Evolutionary conservation across 169 alveolate species (phyloP), one percentile per base, ranked within the genome.

Genomic region (Plasmodium sp.): DNA sequence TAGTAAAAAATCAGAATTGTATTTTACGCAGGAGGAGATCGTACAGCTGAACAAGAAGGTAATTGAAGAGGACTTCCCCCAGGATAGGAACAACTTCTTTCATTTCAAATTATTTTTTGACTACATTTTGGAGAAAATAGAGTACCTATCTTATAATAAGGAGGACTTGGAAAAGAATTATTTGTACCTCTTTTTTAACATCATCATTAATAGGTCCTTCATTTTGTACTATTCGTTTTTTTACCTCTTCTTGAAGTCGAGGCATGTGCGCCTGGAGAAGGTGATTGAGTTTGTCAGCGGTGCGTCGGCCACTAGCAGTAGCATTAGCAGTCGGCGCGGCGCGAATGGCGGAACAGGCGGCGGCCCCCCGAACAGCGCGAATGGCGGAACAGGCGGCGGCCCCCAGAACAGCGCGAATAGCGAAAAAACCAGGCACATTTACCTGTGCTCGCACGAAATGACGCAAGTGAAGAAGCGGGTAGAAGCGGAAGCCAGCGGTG

Each of bases 111-210:
- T 82, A 22, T 92, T 92, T 48, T 92, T 92, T 54, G 92, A 92
- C 82, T 81, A 83, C 51, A 75, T 92, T 33, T 45, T 92, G 39
- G 95, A 92, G 77, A 92, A 81, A 81, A 51, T 79, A 33, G 95
- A 92, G 1, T 92, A 71, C 77, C 72, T 92, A 27, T 79, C 83
- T 81, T 92, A 92, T 79, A 81, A 92, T 48, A 92, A 92, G 56
- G 95, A 92, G 74, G 95, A 92, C 56, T 92, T 92, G 75, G 95
- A 92, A 39, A 92, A 72, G 72, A 73, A 92, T 81, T 82, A 82
- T 79, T 72, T 92, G 67, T 16, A 82, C 62, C 39, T 92, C 27
- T 92, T 92, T 73, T 92, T 92, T 82, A 45, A 92, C 45, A 92
- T 92, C 9, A 83, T 92, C 45, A 51, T 81, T 51, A 31, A 92